phyloP scores from a whole-genome alignment of 2,329 filamentous ascomycete species.

The Sarocladium brachiariae region DNA sequence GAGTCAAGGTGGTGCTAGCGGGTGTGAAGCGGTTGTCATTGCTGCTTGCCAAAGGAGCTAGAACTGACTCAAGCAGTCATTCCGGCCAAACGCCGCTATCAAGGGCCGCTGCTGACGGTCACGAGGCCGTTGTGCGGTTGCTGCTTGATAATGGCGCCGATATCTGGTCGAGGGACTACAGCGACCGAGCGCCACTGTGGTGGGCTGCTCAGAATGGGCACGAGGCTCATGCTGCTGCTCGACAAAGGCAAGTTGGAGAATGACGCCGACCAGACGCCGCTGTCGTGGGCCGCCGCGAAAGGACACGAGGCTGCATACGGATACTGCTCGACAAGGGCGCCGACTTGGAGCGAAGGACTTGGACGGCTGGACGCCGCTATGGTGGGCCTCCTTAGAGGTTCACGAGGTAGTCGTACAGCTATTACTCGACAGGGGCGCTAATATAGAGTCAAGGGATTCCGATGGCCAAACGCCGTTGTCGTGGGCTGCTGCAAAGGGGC shows the following conservation, averaged over 20 bases:
- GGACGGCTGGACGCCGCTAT: not conserved
- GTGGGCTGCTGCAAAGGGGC: not conserved
- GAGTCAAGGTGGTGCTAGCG: constrained; percentile 11
- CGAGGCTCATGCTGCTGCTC: constrained; percentile 6
- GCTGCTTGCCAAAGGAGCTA: constrained; percentile 14
- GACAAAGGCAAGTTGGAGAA: constrained; percentile 1
- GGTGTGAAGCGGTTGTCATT: constrained; percentile 3
- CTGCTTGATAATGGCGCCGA: constrained; percentile 10
- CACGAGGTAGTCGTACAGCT: not conserved
- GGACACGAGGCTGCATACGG: not conserved
- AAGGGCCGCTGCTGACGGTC: constrained; percentile 13
- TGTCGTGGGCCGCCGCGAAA: not conserved
- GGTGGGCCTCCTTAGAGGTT: not conserved
- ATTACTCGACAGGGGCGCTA: constrained; percentile 5
- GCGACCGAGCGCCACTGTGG: not conserved
- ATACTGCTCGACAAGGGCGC: constrained; percentile 8
- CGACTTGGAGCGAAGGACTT: constrained; percentile 4
- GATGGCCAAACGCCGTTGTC: not conserved
- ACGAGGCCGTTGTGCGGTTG: constrained; percentile 15
- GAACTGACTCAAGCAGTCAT: constrained; percentile 13
- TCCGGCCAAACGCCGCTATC: constrained; percentile 15
- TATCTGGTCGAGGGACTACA: not conserved
- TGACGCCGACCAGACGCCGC: not conserved
- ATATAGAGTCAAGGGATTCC: not conserved
- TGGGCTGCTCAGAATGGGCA: not conserved